Evolutionary conservation across 208 protist species (phyloP).

Genomic region (Phytomonas sp.): DNA sequence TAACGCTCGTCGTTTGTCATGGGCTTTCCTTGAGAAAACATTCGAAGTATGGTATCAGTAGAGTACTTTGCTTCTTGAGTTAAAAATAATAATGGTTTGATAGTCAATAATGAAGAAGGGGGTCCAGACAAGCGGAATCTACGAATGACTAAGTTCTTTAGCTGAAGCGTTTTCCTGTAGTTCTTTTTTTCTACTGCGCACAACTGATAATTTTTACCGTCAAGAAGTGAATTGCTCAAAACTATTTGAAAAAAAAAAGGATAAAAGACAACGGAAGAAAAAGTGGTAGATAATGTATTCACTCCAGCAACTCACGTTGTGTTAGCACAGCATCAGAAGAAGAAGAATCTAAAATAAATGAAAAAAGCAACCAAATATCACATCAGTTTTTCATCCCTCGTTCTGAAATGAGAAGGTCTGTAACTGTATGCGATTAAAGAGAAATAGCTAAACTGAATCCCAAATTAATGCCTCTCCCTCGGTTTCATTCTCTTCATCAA

Average conservation of each 20-base stretch:
- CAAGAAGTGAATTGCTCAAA: background rate
- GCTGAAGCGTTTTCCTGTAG: conserved; percentile 14
- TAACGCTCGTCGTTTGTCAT: conserved; percentile 56
- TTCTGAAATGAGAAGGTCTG: background rate
- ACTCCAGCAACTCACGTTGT: background rate
- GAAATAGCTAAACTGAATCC: conserved; percentile 9
- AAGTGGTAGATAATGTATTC: conserved; percentile 6
- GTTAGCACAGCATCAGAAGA: background rate
- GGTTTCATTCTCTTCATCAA: background rate
- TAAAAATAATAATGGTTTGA: background rate
- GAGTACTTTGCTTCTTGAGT: background rate
- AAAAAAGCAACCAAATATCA: background rate
- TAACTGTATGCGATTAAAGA: background rate
- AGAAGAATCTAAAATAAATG: conserved; percentile 1
- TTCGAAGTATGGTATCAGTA: background rate
- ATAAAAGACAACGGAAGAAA: conserved; percentile 9
- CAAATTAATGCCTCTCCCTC: conserved; percentile 11
- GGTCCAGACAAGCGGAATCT: conserved; percentile 6
- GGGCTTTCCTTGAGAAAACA: background rate
- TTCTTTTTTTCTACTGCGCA: background rate
- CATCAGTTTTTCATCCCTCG: background rate
- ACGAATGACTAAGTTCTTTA: background rate
- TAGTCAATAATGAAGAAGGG: conserved; percentile 11
- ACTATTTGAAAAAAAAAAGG: conserved; percentile 14
- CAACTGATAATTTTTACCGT: conserved; percentile 3